A percentile compares a stretch with the other conserved stretches of the same genome.
These are phyloP conservation scores for Psidium guajava DNA, from an alignment of 345 rosid species.

Conservation along the genomic window DNA sequence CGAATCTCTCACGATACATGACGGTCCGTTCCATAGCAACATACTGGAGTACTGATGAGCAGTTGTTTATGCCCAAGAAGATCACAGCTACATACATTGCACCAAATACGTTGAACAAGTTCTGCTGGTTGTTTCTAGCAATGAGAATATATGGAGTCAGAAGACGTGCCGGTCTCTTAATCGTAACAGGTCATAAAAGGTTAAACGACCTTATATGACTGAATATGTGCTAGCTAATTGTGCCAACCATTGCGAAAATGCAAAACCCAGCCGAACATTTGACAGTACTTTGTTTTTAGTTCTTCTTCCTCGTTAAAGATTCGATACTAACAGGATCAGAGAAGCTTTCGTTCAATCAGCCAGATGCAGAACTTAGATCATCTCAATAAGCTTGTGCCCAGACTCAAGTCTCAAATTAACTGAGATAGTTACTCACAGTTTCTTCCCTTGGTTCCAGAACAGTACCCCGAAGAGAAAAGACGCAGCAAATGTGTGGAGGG, in stretches of 20 bases:
- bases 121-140: slow-evolving; percentile 54
- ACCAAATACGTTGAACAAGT: slow-evolving; percentile 54
- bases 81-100: slow-evolving; percentile 27
- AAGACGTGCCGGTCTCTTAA: not conserved
- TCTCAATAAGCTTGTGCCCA: not conserved
- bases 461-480: slow-evolving; percentile 54
- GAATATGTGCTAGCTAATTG: not conserved
- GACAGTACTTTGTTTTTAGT: not conserved
- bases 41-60: slow-evolving; percentile 40
- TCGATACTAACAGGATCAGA: not conserved
- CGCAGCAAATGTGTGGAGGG: slow-evolving; percentile 14
- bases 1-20: slow-evolving; percentile 68
- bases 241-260: not conserved
- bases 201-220: not conserved
- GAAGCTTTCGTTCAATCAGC: not conserved
- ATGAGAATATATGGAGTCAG: not conserved
- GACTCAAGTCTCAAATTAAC: not conserved
- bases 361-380: not conserved
- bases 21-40: slow-evolving; percentile 49
- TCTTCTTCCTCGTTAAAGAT: not conserved
- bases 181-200: not conserved
- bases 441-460: slow-evolving; percentile 60
- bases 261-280: not conserved
- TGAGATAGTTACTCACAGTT: slow-evolving; percentile 31
- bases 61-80: slow-evolving; percentile 62